Percentiles rank a stretch among this genome's conserved stretches.
These are phyloP conservation scores for Murraya koenigii DNA, from an alignment of 345 rosid genomes.

Conservation along the genomic window DNA sequence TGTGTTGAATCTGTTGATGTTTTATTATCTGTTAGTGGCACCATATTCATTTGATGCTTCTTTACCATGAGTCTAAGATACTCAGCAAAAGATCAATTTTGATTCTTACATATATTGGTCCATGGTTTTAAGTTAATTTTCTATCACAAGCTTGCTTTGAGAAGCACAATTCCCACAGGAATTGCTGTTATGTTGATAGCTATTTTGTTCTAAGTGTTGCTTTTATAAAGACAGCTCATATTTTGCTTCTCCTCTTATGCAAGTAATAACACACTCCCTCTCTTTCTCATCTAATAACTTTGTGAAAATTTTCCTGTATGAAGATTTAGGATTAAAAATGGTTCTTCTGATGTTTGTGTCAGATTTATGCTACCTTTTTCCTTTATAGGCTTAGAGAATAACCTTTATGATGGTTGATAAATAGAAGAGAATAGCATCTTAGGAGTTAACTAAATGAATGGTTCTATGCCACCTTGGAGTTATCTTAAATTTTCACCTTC, in stretches of 20 bases:
- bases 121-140: neutral
- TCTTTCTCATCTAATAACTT: neutral
- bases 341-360: neutral
- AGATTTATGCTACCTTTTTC: neutral
- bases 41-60: neutral
- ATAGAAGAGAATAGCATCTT: neutral
- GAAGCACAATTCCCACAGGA: neutral
- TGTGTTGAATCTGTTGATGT: neutral
- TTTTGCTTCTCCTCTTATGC: neutral
- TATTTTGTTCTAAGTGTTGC: neutral
- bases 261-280: neutral
- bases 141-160: neutral
- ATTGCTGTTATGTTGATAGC: neutral
- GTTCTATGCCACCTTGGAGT: neutral
- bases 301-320: neutral
- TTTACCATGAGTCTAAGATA: neutral
- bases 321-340: slow-evolving; percentile 2
- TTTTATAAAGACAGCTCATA: neutral
- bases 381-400: neutral
- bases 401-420: neutral
- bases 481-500: neutral
- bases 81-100: neutral
- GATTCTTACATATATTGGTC: neutral
- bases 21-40: neutral
- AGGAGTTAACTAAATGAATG: neutral